These are phyloP conservation scores for Stagonosporopsis rhizophila DNA, from an alignment of 2,329 filamentous ascomycete species.

Conservation along the genomic window DNA sequence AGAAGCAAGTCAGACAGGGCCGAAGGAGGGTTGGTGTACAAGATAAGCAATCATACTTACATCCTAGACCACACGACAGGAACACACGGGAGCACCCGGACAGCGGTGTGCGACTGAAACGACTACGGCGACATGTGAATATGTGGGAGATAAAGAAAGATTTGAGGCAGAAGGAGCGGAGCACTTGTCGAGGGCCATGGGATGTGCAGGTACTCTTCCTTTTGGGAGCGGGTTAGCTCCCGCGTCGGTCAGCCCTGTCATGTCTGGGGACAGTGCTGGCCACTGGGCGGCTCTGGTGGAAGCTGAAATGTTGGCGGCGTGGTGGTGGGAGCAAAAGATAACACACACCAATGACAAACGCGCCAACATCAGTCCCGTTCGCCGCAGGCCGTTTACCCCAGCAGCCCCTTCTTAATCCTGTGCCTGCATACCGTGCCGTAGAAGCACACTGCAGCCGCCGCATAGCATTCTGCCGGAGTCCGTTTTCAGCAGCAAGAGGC, in stretches of 20 bases:
- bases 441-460: constrained; percentile 22
- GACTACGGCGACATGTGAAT: constrained; percentile 28
- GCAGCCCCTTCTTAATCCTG: constrained; percentile 22
- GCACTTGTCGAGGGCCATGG: constrained; percentile 26
- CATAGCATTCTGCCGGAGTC: constrained; percentile 24
- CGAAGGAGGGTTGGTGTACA: constrained; percentile 35
- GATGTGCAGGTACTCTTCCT: constrained; percentile 45
- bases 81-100: constrained; percentile 43
- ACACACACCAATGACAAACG: constrained; percentile 30
- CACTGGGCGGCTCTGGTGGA: constrained; percentile 24
- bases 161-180: constrained; percentile 22
- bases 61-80: constrained; percentile 30
- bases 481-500: background rate
- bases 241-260: constrained; percentile 39
- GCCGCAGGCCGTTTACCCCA: constrained; percentile 22
- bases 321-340: constrained; percentile 37
- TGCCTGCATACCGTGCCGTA: constrained; percentile 16
- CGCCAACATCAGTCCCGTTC: constrained; percentile 11
- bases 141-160: constrained; percentile 32
- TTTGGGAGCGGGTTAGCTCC: constrained; percentile 44
- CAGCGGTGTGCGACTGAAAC: constrained; percentile 33
- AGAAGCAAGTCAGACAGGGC: constrained; percentile 31
- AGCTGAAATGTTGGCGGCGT: constrained; percentile 26
- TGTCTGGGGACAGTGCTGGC: constrained; percentile 28
- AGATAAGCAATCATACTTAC: constrained; percentile 45